Evolutionary conservation across 345 rosid genomes (phyloP).

Genomic region (Brassica cretica): DNA sequence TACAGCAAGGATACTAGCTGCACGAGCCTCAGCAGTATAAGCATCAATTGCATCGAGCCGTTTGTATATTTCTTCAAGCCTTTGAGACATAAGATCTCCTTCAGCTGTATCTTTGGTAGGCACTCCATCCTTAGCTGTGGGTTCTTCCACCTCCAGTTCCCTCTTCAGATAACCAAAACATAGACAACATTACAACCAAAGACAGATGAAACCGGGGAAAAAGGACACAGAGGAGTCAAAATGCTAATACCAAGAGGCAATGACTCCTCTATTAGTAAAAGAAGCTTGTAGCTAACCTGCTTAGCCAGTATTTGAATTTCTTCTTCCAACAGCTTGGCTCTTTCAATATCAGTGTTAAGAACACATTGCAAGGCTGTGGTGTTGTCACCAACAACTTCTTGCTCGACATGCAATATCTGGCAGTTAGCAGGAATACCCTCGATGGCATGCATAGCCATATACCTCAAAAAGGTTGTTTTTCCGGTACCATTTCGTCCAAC

Average conservation of each 20-base stretch:
- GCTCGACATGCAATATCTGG: slow-evolving; percentile 97
- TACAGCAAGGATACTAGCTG: slow-evolving; percentile 96
- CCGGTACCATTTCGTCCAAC: slow-evolving; percentile 99
- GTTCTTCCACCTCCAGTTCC: slow-evolving; percentile 64
- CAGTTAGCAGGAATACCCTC: slow-evolving; percentile 94
- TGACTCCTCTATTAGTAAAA: slow-evolving; percentile 4
- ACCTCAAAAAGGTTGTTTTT: slow-evolving; percentile 93
- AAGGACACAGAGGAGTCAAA: background rate
- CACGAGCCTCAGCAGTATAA: slow-evolving; percentile 90
- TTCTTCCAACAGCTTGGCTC: slow-evolving; percentile 82
- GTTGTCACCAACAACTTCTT: slow-evolving; percentile 93
- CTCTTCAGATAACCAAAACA: slow-evolving; percentile 51
- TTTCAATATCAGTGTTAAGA: slow-evolving; percentile 86
- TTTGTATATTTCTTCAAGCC: slow-evolving; percentile 91
- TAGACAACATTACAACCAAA: slow-evolving; percentile 34
- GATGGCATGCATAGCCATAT: slow-evolving; percentile 98
- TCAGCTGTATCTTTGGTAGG: slow-evolving; percentile 50
- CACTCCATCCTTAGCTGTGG: slow-evolving; percentile 47
- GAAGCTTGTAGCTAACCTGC: slow-evolving; percentile 55
- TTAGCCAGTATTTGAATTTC: slow-evolving; percentile 65
- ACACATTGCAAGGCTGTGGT: slow-evolving; percentile 93
- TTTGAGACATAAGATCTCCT: slow-evolving; percentile 61
- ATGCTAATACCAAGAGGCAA: slow-evolving; percentile 20
- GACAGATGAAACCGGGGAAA: background rate
- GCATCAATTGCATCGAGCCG: slow-evolving; percentile 94